phyloP scores from a whole-genome alignment of 768 basidiomycete genomes.

The Coprinellus micaceus region DNA sequence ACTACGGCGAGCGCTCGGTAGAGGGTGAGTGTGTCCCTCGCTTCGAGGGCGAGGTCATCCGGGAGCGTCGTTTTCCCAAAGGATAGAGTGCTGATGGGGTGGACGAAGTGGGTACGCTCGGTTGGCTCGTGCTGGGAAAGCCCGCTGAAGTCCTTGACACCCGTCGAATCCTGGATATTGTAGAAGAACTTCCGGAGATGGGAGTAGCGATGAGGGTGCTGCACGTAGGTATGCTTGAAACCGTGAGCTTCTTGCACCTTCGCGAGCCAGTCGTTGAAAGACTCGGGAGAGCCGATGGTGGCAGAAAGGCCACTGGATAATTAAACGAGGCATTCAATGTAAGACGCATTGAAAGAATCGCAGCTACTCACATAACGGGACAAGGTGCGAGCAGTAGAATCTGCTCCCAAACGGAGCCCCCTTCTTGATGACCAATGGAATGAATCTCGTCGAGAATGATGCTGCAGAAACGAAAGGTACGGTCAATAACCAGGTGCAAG shows the following conservation, averaged over 20 bases:
- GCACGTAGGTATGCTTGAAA: constrained; percentile 55
- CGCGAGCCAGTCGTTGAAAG: constrained; percentile 63
- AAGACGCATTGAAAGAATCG: background rate
- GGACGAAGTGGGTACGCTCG: constrained; percentile 48
- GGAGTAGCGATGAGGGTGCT: constrained; percentile 68
- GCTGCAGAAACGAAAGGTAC: constrained; percentile 28
- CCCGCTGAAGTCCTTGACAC: constrained; percentile 29
- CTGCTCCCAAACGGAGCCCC: constrained; percentile 71
- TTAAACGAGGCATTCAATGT: background rate
- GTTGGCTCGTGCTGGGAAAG: constrained; percentile 36
- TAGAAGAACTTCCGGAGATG: constrained; percentile 70
- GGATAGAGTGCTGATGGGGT: constrained; percentile 57
- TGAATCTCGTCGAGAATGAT: constrained; percentile 70
- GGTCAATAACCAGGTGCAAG: background rate
- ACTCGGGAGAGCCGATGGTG: constrained; percentile 64
- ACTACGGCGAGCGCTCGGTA: constrained; percentile 39
- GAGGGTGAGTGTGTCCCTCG: constrained; percentile 51
- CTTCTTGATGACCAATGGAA: constrained; percentile 65
- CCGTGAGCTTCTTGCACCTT: constrained; percentile 58
- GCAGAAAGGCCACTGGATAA: constrained; percentile 64
- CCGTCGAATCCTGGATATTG: constrained; percentile 20
- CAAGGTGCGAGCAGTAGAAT: constrained; percentile 68
- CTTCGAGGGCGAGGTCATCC: constrained; percentile 60
- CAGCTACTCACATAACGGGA: constrained; percentile 57
- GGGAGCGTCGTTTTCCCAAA: constrained; percentile 51